phyloP scores from a whole-genome alignment of 106 monocot genomes.

The Ottelia alismoides region DNA sequence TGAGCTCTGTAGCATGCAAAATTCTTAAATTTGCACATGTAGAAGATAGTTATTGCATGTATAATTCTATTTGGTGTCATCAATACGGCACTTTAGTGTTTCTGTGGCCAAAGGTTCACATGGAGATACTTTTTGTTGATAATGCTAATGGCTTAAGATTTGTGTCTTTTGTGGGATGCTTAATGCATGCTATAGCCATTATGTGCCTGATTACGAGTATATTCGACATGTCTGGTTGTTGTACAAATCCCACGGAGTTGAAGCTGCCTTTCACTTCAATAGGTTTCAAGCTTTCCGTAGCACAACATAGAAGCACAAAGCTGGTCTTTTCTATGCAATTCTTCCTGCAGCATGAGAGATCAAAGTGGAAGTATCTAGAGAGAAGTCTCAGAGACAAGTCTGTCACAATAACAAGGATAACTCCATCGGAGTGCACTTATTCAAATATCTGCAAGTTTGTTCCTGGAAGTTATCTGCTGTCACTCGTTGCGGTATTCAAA shows the following conservation, averaged over 20 bases:
- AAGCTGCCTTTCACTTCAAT: conserved; percentile 11
- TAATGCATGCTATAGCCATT: conserved; percentile 6
- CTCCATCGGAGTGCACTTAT: conserved; percentile 7
- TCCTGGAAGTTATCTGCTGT: conserved; percentile 1
- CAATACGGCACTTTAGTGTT: conserved; percentile 8
- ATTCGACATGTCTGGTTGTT: conserved; percentile 2
- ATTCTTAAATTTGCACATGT: not conserved
- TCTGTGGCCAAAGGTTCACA: conserved; percentile 7
- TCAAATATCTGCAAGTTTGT: not conserved
- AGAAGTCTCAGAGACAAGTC: conserved; percentile 2
- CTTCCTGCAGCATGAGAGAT: conserved; percentile 7
- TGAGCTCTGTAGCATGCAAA: conserved; percentile 12
- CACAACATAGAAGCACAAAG: conserved; percentile 5
- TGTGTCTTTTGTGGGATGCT: conserved; percentile 9
- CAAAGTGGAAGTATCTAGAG: conserved; percentile 1
- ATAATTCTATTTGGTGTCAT: conserved; percentile 1
- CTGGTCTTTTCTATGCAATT: conserved; percentile 8
- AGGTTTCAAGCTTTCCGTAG: conserved; percentile 13
- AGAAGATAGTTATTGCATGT: conserved; percentile 2
- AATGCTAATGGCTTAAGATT: conserved; percentile 11
- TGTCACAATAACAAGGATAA: conserved; percentile 3
- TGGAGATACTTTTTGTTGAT: conserved; percentile 22
- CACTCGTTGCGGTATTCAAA: not conserved
- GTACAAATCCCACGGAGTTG: not conserved
- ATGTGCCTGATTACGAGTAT: conserved; percentile 9